Evolutionary conservation across 78 protist species (phyloP).

Genomic region (Planoprotostelium fungivorum): DNA sequence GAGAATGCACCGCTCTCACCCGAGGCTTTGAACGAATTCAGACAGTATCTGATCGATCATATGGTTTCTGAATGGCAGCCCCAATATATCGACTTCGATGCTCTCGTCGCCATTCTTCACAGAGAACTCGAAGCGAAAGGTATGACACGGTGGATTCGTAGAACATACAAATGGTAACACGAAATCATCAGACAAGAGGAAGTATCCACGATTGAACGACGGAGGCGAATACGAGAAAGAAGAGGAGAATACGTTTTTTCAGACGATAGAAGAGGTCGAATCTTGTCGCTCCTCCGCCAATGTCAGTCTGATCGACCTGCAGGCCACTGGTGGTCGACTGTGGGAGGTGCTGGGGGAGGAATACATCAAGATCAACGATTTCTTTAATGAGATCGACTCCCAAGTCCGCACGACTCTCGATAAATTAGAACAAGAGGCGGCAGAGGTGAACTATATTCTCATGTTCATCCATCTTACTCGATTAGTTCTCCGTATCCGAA

Average conservation of each 20-base stretch:
- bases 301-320: neutral
- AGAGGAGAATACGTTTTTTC: neutral
- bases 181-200: neutral
- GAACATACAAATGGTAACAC: no score
- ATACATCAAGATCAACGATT: neutral
- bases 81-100: neutral
- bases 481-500: neutral
- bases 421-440: neutral
- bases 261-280: neutral
- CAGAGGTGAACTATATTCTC: neutral
- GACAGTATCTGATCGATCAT: neutral
- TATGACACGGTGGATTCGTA: no score
- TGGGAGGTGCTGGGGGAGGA: neutral
- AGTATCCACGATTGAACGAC: neutral
- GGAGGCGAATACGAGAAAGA: neutral
- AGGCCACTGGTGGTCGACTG: neutral
- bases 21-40: neutral
- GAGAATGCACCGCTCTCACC: neutral
- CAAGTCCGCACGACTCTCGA: neutral
- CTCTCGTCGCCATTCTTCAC: neutral
- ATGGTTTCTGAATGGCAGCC: neutral
- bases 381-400: neutral
- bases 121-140: neutral
- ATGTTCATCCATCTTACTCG: neutral
- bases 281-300: neutral